Percentiles rank a stretch among this genome's conserved stretches.
Evolutionary conservation across 345 rosid species (phyloP).

Genomic region (Aquilaria malaccensis): DNA sequence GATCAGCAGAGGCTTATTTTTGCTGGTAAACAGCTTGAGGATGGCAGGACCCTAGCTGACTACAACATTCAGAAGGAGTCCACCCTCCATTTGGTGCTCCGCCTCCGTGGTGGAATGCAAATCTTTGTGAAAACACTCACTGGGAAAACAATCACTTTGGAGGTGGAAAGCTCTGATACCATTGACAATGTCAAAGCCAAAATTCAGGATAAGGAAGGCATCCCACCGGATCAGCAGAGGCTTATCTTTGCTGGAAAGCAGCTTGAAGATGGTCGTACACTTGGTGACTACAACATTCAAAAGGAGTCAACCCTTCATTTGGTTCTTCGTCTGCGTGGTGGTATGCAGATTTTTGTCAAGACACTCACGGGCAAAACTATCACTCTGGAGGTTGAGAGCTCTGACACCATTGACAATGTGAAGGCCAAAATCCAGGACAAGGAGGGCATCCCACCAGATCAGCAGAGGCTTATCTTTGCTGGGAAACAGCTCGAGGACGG

Average conservation of each 20-base stretch:
- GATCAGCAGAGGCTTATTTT: too few species aligned
- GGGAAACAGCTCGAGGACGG: constrained; percentile 1
- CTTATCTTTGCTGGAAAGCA: constrained; percentile 6
- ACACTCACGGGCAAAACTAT: too few species aligned
- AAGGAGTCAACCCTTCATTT: constrained; percentile 4
- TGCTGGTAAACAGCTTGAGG: too few species aligned
- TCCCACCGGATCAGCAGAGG: constrained; percentile 5
- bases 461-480: too few species aligned
- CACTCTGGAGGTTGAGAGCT: too few species aligned
- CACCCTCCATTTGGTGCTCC: not conserved
- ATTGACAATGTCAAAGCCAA: constrained; percentile 4
- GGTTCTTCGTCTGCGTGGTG: constrained; percentile 6
- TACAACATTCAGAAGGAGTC: too few species aligned
- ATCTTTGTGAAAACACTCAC: not conserved
- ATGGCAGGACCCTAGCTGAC: too few species aligned
- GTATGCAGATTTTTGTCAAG: not conserved
- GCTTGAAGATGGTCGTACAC: constrained; percentile 3
- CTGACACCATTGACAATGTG: too few species aligned
- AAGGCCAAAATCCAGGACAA: constrained; percentile 3
- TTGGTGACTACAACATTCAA: constrained; percentile 3
- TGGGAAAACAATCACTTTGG: not conserved
- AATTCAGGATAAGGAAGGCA: constrained; percentile 7
- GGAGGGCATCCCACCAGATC: too few species aligned
- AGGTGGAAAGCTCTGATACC: not conserved
- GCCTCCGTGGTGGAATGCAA: constrained; percentile 2